Conservation (phyloP, 23 red algal genomes). For the Gracilariopsis chorda region DNA sequence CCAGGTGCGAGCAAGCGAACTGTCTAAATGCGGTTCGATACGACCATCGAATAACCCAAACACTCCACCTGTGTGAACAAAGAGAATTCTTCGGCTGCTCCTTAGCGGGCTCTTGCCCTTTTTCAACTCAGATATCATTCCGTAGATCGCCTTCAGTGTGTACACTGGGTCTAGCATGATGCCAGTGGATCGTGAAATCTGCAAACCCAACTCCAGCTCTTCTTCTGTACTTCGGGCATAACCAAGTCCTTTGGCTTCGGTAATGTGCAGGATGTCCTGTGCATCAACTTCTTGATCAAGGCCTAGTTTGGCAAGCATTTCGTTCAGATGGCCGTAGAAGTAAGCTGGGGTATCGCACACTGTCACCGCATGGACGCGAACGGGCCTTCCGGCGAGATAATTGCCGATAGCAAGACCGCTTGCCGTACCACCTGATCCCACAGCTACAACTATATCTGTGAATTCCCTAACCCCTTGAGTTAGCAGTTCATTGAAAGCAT, state of each 20-base stretch:
- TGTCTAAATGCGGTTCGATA: constrained; percentile 51
- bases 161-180: constrained; percentile 72
- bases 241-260: constrained; percentile 61
- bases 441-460: constrained; percentile 58
- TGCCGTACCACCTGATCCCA: constrained; percentile 77
- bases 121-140: constrained; percentile 21
- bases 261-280: constrained; percentile 44
- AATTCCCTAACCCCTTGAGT: constrained; percentile 18
- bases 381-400: constrained; percentile 18
- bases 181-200: constrained; percentile 27
- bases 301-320: constrained; percentile 46
- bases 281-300: constrained; percentile 16
- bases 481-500: constrained; percentile 48
- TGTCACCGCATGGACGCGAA: constrained; percentile 45
- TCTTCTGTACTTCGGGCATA: constrained; percentile 57
- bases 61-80: constrained; percentile 77
- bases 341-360: constrained; percentile 52
- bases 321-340: constrained; percentile 58
- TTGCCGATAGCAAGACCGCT: constrained; percentile 68
- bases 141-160: constrained; percentile 65
- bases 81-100: constrained; percentile 24
- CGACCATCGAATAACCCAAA: constrained; percentile 65
- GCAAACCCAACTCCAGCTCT: constrained; percentile 35
- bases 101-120: neutral
- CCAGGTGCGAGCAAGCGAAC: constrained; percentile 19